These are phyloP conservation scores for Tricladium varicosporioides DNA, from an alignment of 2,329 filamentous ascomycete genomes.

Conservation along the genomic window DNA sequence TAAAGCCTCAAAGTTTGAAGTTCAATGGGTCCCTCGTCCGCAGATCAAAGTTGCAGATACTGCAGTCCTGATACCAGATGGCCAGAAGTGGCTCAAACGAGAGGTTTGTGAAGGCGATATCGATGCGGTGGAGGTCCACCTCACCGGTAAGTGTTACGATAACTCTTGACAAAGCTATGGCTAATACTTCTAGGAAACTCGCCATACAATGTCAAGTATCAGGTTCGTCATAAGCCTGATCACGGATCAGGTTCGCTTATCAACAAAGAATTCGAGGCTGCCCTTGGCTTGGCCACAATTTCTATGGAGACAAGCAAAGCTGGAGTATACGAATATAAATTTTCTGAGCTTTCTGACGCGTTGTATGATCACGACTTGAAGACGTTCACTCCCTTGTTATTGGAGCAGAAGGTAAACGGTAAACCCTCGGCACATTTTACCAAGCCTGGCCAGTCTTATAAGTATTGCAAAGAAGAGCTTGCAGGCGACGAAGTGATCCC, in stretches of 20 bases:
- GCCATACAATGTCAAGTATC: slow-evolving; percentile 81
- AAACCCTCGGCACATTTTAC: slow-evolving; percentile 79
- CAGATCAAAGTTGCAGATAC: slow-evolving; percentile 64
- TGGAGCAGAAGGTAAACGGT: slow-evolving; percentile 82
- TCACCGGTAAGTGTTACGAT: slow-evolving; percentile 60
- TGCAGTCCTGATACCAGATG: slow-evolving; percentile 55
- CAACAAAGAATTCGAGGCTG: slow-evolving; percentile 73
- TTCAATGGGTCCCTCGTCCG: slow-evolving; percentile 84
- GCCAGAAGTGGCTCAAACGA: slow-evolving; percentile 64
- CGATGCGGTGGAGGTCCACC: slow-evolving; percentile 77
- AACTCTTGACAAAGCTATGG: not conserved
- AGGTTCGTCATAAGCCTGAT: slow-evolving; percentile 69
- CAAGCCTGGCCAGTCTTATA: slow-evolving; percentile 89
- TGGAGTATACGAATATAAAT: slow-evolving; percentile 82
- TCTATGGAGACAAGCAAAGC: slow-evolving; percentile 82
- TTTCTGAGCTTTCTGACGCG: slow-evolving; percentile 77
- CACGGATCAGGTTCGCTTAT: slow-evolving; percentile 64
- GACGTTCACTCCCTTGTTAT: slow-evolving; percentile 62
- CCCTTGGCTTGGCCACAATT: slow-evolving; percentile 72
- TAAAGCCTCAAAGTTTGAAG: slow-evolving; percentile 69
- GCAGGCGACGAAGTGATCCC: slow-evolving; percentile 84
- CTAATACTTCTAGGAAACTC: slow-evolving; percentile 57
- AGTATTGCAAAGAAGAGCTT: slow-evolving; percentile 86
- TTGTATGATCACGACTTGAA: slow-evolving; percentile 75
- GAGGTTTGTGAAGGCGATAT: slow-evolving; percentile 94